phyloP scores from a whole-genome alignment of 768 basidiomycete genomes.

The Tricholoma sp. region DNA sequence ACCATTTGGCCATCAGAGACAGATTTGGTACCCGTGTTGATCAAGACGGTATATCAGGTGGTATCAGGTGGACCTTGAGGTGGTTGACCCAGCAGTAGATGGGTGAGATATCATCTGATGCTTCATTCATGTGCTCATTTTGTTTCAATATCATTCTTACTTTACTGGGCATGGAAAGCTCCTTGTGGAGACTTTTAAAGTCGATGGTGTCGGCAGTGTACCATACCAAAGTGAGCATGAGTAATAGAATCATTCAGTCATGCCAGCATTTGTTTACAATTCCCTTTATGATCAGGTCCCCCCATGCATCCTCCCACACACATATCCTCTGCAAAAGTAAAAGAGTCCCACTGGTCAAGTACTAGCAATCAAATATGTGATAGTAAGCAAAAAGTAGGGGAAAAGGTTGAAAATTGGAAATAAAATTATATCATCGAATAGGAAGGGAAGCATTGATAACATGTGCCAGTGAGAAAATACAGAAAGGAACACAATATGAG shows the following conservation, averaged over 20 bases:
- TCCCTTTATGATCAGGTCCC: conserved; percentile 56
- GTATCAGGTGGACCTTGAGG: conserved; percentile 67
- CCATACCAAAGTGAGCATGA: conserved; percentile 78
- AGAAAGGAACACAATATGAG: too few species aligned
- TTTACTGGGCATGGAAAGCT: conserved; percentile 54
- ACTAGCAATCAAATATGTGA: too few species aligned
- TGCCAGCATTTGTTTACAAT: not conserved
- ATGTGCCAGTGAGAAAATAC: too few species aligned
- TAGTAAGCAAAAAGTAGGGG: too few species aligned
- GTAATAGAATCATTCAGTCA: conserved; percentile 16
- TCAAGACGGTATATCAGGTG: conserved; percentile 33
- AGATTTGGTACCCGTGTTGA: conserved; percentile 32
- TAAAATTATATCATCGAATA: too few species aligned
- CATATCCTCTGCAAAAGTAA: too few species aligned
- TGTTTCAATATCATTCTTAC: conserved; percentile 5
- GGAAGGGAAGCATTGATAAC: too few species aligned
- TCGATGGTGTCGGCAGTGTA: conserved; percentile 49
- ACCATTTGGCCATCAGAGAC: conserved; percentile 42
- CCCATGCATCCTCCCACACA: conserved; percentile 70
- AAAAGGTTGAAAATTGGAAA: too few species aligned
- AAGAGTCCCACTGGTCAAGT: too few species aligned
- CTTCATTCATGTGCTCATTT: not conserved
- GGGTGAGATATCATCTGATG: conserved; percentile 31
- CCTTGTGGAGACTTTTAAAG: conserved; percentile 43
- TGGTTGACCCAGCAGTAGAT: conserved; percentile 64